Evolutionary conservation across 2,329 filamentous ascomycete genomes (phyloP), one percentile per base, ranked within the genome.

Genomic region (Curvularia spicifera): DNA sequence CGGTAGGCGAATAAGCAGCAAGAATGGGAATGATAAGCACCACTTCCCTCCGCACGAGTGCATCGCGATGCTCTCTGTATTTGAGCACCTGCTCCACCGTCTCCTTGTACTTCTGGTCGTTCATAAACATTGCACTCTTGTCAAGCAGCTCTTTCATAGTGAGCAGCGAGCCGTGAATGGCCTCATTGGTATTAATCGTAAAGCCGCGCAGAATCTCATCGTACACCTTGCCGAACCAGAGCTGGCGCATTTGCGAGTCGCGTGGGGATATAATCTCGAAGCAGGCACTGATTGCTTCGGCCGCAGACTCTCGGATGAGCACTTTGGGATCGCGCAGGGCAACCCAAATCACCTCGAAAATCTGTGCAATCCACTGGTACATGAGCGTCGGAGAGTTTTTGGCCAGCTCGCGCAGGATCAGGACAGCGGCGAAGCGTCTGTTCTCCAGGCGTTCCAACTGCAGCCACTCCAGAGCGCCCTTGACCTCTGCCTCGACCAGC

Each of bases 51-150:
- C 94, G 86, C 66, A 98, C 95, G 35, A 93, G 90, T 4, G 87
- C 82, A 68, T 99, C 96, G 53, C 91, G 87, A 69, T 98, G 92
- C 68, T 99, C 95, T 76, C 96, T 96, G 76, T 96, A 91, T 61
- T 91, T 90, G 65, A 94, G 88, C 35, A 97, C 91, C 63, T 95
- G 93, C 62, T 99, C 95, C 75, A 94, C 98, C 10, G 92, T 89
- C 68, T 96, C 91, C 57, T 89, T 87, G 77, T 98, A 99, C 73
- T 79, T 78, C 40, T 93, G 88, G 39, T 93, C 91, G 71, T 97
- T 93, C 95, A 99, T 98, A 78, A 96, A 99, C 94, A 99, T 99
- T 68, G 93, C 93, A 52, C 95, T 95, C 75, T 97, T 94, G 63
- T 95, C 87, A 18, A 99, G 86, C 47, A 99, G 85, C 78, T 98